Base-by-base conservation (phyloP, 768 basidiomycete species). In the Naganishia onofrii region DNA sequence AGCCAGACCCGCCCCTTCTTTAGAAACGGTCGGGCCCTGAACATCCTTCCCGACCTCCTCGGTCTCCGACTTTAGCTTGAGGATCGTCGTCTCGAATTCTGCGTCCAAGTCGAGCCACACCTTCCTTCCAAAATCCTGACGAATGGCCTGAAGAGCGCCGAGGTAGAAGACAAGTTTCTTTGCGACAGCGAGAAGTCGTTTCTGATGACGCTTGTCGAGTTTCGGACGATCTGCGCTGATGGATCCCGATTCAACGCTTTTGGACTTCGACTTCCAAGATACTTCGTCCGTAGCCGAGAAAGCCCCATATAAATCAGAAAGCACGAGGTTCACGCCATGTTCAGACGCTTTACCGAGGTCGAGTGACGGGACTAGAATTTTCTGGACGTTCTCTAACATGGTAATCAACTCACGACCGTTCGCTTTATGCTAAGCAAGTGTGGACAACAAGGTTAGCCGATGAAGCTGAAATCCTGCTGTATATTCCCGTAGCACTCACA, bases 151-250 rank as follows among this genome's bases (percentile, higher is more conserved):
- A 19, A 58, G 34, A 3, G 57, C 57, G 29, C 34, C 57, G 21
- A 58, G 31, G 34, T 58, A 58, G 15, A 58, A 58, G 21, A 36
- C 57, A 36, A 58, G 57, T 58, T 58, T 58, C 23, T 58, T 58
- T 19, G 26, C 2, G 19, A 21, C 31, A 5, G 57, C 57, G 21
- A 36, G 21, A 6, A 38, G 34, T 9, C 34, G 12, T 38, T 38
- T 58, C 34, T 58, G 57, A 36, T 13, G 4, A 3, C 57, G 57
- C 8, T 36, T 32, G 34, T 32, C 28, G 23, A 13, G 3, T 29
- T 56, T 21, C 29, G 55, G 17, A 3, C 17, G 55, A 32, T 28
- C 19, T 32, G 19, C 10, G 31, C 19, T 34, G 57, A n/a, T 19
- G 34, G 34, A n/a, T 38, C 19, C 8, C n/a, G 31, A 19, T 19